Conservation (phyloP, 495 filamentous ascomycete genomes). For the Opeltia flavorubescens region DNA sequence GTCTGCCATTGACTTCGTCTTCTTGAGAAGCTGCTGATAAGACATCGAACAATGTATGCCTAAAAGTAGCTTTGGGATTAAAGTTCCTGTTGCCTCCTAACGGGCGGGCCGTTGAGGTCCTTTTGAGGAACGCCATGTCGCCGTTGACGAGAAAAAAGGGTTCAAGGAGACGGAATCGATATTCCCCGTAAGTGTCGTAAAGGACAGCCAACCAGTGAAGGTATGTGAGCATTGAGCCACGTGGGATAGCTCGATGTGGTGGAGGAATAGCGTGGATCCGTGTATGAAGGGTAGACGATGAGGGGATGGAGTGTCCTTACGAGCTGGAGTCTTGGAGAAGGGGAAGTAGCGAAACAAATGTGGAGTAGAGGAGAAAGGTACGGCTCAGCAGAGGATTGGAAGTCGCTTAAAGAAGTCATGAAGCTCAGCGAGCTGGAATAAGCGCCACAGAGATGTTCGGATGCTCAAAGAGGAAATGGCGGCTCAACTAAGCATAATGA, state of each 20-base stretch:
- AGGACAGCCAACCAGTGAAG: background rate
- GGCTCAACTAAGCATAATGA: background rate
- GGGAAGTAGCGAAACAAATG: background rate
- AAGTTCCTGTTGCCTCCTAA: background rate
- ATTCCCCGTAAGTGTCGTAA: background rate
- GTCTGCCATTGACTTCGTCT: constrained; percentile 40
- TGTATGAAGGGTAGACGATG: background rate
- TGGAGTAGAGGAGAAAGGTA: background rate
- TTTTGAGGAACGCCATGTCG: constrained; percentile 1
- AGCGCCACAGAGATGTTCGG: background rate
- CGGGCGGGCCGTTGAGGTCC: background rate
- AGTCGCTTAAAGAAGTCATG: background rate
- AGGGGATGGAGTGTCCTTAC: background rate
- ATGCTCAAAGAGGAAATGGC: background rate
- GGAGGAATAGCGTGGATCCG: background rate
- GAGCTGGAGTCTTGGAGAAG: background rate
- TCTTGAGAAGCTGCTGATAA: background rate
- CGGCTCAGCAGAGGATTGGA: background rate
- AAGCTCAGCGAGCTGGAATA: background rate
- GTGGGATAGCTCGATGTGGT: background rate
- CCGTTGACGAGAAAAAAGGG: background rate
- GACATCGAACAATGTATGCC: background rate
- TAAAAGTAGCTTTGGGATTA: background rate
- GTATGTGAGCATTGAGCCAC: background rate
- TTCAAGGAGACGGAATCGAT: background rate